These are phyloP conservation scores for Quercus tomentella DNA, from an alignment of 331 rosid species.

Conservation along the genomic window DNA sequence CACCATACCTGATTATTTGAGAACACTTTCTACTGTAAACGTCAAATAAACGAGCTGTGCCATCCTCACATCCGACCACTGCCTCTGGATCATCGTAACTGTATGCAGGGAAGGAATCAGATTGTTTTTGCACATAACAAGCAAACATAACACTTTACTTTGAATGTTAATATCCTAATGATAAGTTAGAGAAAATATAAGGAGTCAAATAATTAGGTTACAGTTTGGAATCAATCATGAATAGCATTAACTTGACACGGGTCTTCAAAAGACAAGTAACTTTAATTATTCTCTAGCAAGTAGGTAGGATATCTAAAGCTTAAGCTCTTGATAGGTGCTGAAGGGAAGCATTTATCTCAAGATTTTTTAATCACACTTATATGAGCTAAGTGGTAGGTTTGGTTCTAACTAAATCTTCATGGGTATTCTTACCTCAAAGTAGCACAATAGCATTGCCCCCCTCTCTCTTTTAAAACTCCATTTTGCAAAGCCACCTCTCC, in stretches of 20 bases:
- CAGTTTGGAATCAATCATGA: no score
- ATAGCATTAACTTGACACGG: no score
- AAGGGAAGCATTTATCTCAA: not conserved
- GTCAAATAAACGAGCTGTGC: conserved; percentile 78
- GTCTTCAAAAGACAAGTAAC: not conserved
- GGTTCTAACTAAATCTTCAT: not conserved
- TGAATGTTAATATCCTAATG: not conserved
- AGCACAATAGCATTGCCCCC: not conserved
- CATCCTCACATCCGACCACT: conserved; percentile 86
- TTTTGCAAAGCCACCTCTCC: not conserved
- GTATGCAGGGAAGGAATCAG: conserved; percentile 20
- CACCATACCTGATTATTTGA: conserved; percentile 63
- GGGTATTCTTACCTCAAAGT: not conserved
- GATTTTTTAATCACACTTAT: not conserved
- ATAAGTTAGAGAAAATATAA: not conserved
- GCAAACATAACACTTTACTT: not conserved
- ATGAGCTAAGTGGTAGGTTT: not conserved
- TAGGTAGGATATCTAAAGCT: not conserved
- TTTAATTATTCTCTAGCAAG: not conserved
- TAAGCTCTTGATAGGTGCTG: not conserved
- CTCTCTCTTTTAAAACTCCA: not conserved
- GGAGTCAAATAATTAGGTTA: no score
- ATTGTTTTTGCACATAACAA: not conserved
- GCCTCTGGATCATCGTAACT: conserved; percentile 86
- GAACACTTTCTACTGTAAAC: conserved; percentile 81